Evolutionary conservation across 345 rosid species (phyloP).

Genomic region (Brassica rapa): DNA sequence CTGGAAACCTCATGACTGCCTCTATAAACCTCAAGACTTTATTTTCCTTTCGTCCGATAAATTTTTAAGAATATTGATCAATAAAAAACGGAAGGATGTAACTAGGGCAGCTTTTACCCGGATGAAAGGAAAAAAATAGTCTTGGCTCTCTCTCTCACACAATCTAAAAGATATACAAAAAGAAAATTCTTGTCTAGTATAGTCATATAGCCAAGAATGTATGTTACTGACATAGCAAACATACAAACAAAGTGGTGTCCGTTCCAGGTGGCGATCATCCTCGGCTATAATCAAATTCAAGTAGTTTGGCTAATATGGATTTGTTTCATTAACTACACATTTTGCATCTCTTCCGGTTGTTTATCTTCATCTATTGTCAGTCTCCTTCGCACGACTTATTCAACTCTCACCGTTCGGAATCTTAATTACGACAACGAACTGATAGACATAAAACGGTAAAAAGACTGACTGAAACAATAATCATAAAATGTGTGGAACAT

Average conservation of each 20-base stretch:
- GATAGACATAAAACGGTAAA: background rate
- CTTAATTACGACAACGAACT: background rate
- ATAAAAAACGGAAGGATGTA: too few species aligned
- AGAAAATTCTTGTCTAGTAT: too few species aligned
- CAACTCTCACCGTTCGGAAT: background rate
- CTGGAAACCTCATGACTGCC: too few species aligned
- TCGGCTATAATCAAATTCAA: background rate
- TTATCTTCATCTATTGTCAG: too few species aligned
- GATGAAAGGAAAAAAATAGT: too few species aligned
- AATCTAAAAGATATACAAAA: too few species aligned
- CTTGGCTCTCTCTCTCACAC: too few species aligned
- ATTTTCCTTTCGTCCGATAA: too few species aligned
- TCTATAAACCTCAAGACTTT: too few species aligned
- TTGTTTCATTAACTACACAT: background rate
- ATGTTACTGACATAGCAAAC: background rate
- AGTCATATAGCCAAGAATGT: too few species aligned
- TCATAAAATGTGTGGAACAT: conserved; percentile 9
- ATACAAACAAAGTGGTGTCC: background rate
- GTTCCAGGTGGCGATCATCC: background rate
- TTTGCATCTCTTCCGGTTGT: background rate
- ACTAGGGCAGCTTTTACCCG: too few species aligned
- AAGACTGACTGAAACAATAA: background rate
- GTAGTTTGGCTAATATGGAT: background rate
- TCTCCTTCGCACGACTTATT: background rate
- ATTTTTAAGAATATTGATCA: too few species aligned